A percentile compares a stretch with the other conserved stretches of the same genome.
These are phyloP conservation scores for Sporisorium sorghi DNA, from an alignment of 1,284 basidiomycete species.

Conservation along the genomic window DNA sequence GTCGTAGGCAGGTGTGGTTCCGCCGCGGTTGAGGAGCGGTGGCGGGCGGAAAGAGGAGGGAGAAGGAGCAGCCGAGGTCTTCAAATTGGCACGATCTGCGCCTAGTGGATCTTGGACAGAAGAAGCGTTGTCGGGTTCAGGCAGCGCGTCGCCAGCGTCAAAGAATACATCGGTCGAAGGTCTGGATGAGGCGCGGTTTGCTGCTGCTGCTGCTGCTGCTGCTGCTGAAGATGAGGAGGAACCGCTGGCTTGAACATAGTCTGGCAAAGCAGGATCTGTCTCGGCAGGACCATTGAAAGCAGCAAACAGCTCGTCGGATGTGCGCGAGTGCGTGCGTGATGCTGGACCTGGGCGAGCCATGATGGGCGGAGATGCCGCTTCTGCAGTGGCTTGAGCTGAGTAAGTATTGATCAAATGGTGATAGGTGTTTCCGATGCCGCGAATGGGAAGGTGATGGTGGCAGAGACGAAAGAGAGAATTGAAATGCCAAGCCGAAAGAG, in stretches of 20 bases:
- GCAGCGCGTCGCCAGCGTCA: conserved; percentile 59
- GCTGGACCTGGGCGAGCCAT: conserved; percentile 38
- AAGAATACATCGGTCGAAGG: conserved; percentile 55
- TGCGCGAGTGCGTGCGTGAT: conserved; percentile 26
- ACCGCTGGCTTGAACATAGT: conserved; percentile 31
- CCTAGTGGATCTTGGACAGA: conserved; percentile 43
- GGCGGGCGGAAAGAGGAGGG: conserved; percentile 12
- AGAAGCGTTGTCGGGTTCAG: conserved; percentile 17
- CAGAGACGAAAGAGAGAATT: not conserved
- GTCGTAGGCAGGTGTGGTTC: conserved; percentile 47
- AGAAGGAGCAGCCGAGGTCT: conserved; percentile 5
- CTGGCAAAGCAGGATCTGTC: conserved; percentile 30
- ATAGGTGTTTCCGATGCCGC: not conserved
- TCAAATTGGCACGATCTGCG: conserved; percentile 34
- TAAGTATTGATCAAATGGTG: not conserved
- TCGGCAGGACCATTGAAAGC: conserved; percentile 41
- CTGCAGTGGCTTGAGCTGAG: no score
- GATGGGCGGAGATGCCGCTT: conserved; percentile 14
- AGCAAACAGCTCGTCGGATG: conserved; percentile 40
- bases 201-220: conserved; percentile 4
- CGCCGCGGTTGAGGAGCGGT: conserved; percentile 8
- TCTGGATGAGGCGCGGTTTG: conserved; percentile 3
- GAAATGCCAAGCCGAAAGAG: conserved; percentile 4
- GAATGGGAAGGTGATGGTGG: not conserved
- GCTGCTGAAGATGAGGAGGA: conserved; percentile 6